phyloP scores from a whole-genome alignment of 1,284 basidiomycete species.

The Microbotryum violaceum region DNA sequence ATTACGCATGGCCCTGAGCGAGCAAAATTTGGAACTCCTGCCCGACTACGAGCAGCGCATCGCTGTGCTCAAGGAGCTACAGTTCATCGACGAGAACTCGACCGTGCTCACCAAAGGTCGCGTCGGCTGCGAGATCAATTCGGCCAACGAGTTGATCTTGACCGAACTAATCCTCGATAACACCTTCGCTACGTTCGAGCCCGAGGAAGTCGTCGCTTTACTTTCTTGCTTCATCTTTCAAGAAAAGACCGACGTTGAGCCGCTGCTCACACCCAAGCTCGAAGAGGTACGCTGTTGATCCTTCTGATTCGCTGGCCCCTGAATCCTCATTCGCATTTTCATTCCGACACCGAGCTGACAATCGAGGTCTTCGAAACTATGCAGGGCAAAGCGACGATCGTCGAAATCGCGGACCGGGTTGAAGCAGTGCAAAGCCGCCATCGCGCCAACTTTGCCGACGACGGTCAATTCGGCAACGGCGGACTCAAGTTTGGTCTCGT shows the following conservation, averaged over 20 bases:
- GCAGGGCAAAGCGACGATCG: conserved; percentile 66
- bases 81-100: conserved; percentile 86
- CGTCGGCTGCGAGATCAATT: conserved; percentile 99
- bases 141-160: conserved; percentile 86
- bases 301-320: not conserved
- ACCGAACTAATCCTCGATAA: conserved; percentile 98
- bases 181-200: conserved; percentile 76
- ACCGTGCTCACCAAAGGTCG: conserved; percentile 93
- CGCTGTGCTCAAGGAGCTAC: conserved; percentile 79
- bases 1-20: conserved; percentile 74
- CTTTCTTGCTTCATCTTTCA: conserved; percentile 95
- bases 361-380: not conserved
- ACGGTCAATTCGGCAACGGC: conserved; percentile 57
- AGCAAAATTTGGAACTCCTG: conserved; percentile 92
- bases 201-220: conserved; percentile 94
- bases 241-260: conserved; percentile 87
- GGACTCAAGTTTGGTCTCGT: conserved; percentile 80
- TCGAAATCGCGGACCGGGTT: conserved; percentile 74
- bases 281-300: conserved; percentile 45
- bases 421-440: conserved; percentile 67
- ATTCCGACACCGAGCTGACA: not conserved
- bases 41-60: conserved; percentile 96
- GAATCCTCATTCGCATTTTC: too few species aligned
- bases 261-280: conserved; percentile 66
- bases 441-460: conserved; percentile 58